Evolutionary conservation across 2,329 filamentous ascomycete species (phyloP).

Genomic region (Penicillium sclerotiorum): DNA sequence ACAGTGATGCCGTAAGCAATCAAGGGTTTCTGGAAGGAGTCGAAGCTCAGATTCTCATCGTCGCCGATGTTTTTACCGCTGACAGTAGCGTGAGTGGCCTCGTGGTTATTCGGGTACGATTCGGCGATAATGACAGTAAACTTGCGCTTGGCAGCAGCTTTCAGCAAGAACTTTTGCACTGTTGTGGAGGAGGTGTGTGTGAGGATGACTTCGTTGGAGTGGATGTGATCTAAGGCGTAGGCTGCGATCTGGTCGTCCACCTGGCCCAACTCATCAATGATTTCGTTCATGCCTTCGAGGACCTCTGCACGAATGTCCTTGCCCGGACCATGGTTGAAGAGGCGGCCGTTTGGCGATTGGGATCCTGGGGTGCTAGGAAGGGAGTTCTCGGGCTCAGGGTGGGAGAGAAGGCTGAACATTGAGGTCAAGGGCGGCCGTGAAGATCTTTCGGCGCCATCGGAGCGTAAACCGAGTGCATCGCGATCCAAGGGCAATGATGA

Average conservation of each 20-base stretch:
- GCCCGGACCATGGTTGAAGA: constrained; percentile 30
- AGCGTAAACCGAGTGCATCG: constrained; percentile 30
- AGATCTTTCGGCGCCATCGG: constrained; percentile 36
- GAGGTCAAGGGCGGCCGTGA: constrained; percentile 68
- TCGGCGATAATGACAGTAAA: constrained; percentile 89
- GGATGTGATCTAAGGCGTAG: constrained; percentile 87
- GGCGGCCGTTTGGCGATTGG: constrained; percentile 37
- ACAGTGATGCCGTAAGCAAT: constrained; percentile 76
- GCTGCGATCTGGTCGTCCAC: constrained; percentile 91
- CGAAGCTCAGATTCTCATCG: constrained; percentile 50
- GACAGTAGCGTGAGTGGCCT: constrained; percentile 63
- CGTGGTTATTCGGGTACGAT: constrained; percentile 69
- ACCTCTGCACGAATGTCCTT: constrained; percentile 86
- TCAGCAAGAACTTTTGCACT: constrained; percentile 85
- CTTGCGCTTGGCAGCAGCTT: constrained; percentile 83
- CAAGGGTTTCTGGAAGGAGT: constrained; percentile 74
- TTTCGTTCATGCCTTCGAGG: constrained; percentile 90
- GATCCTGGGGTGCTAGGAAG: constrained; percentile 41
- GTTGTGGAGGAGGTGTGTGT: constrained; percentile 84
- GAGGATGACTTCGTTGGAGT: constrained; percentile 88
- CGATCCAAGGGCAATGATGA: constrained; percentile 31
- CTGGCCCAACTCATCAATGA: constrained; percentile 91
- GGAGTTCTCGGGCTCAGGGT: constrained; percentile 54
- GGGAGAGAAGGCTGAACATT: constrained; percentile 85
- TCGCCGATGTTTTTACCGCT: constrained; percentile 56